Evolutionary conservation across 148 eudicot genomes (phyloP).

Genomic region (Tetragonia tetragonoides): DNA sequence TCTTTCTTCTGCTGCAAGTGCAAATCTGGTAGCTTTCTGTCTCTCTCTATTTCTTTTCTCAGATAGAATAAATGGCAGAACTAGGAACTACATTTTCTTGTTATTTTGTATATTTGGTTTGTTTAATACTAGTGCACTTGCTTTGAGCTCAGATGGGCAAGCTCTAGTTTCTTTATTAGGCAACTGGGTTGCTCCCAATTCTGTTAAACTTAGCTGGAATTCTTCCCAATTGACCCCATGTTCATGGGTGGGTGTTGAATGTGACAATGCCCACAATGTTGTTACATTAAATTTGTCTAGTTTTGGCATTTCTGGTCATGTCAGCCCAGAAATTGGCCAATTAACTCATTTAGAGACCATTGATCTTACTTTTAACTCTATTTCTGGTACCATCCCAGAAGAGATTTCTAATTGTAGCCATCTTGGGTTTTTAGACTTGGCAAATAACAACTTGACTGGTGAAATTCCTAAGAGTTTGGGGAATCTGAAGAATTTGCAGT

Average conservation of each 20-base stretch:
- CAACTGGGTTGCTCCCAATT: slow-evolving; percentile 57
- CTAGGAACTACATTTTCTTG: slow-evolving; percentile 2
- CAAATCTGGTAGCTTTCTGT: slow-evolving; percentile 16
- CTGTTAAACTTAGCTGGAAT: slow-evolving; percentile 51
- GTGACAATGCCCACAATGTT: slow-evolving; percentile 40
- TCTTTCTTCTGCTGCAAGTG: background rate
- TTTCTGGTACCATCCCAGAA: slow-evolving; percentile 55
- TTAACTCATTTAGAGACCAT: slow-evolving; percentile 38
- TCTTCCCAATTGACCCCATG: slow-evolving; percentile 58
- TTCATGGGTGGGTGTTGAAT: slow-evolving; percentile 66
- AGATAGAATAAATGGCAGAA: slow-evolving; percentile 13
- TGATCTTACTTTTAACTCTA: slow-evolving; percentile 39
- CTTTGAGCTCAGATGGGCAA: slow-evolving; percentile 53
- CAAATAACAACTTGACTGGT: slow-evolving; percentile 44
- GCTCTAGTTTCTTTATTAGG: slow-evolving; percentile 46
- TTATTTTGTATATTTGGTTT: slow-evolving; percentile 11
- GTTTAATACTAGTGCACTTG: slow-evolving; percentile 19
- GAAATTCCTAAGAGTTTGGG: slow-evolving; percentile 30
- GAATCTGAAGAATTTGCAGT: slow-evolving; percentile 18
- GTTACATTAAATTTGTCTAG: slow-evolving; percentile 45
- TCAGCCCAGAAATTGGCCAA: slow-evolving; percentile 56
- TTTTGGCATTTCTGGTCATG: slow-evolving; percentile 47
- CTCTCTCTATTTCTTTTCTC: background rate
- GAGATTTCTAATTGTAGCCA: slow-evolving; percentile 43
- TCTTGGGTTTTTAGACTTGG: slow-evolving; percentile 45